Evolutionary conservation across 2,329 filamentous ascomycete species (phyloP).

Genomic region (Sporothrix phasma): DNA sequence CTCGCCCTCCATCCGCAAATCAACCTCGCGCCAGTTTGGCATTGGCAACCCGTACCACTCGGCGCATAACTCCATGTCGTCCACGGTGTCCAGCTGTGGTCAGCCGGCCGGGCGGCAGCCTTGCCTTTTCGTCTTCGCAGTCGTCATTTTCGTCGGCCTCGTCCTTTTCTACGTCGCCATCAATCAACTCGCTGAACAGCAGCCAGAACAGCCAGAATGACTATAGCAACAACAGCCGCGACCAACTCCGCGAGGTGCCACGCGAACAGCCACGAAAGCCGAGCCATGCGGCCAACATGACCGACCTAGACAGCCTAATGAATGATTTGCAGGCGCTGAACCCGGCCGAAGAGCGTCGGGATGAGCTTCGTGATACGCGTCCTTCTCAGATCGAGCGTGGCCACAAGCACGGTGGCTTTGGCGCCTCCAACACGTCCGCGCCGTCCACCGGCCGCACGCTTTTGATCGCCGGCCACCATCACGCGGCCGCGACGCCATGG

Average conservation of each 20-base stretch:
- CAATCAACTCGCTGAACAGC: constrained; percentile 6
- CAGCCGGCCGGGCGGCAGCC: constrained; percentile 40
- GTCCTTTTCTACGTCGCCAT: constrained; percentile 13
- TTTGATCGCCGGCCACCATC: constrained; percentile 13
- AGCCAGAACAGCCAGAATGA: not conserved
- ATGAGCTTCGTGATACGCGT: not conserved
- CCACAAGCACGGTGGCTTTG: not conserved
- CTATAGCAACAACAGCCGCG: not conserved
- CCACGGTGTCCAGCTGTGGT: constrained; percentile 48
- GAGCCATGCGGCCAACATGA: constrained; percentile 32
- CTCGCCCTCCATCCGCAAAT: constrained; percentile 30
- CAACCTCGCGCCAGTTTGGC: constrained; percentile 51
- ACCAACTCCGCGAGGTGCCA: not conserved
- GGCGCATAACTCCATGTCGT: constrained; percentile 54
- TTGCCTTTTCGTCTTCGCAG: constrained; percentile 51
- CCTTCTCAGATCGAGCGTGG: constrained; percentile 1
- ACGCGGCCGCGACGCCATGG: not conserved
- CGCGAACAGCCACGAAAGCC: not conserved
- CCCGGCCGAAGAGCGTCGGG: constrained; percentile 15
- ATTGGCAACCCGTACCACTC: constrained; percentile 55
- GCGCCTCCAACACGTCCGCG: not conserved
- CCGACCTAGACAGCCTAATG: constrained; percentile 43
- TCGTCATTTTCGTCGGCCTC: constrained; percentile 36
- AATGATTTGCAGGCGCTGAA: constrained; percentile 45
- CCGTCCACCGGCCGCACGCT: constrained; percentile 2